Conservation (phyloP, 176 grass and related monocot species). For the Aegilops bicornis region DNA sequence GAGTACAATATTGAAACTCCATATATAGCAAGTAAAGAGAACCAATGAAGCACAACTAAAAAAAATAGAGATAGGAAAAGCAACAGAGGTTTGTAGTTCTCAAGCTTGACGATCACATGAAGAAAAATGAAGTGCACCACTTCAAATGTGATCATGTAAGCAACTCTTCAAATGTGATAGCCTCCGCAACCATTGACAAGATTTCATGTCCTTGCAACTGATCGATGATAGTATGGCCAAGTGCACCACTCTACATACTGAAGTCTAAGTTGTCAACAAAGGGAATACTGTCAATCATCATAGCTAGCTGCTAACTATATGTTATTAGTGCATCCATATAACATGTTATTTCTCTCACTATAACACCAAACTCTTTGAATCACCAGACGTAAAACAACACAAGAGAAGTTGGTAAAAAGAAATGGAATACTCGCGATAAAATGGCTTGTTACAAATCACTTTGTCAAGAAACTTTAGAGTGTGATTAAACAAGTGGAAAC, state of each 20-base stretch:
- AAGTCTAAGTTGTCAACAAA: slow-evolving; percentile 94
- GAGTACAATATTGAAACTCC: too few relatives aligned
- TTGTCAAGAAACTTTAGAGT: not conserved
- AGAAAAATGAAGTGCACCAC: too few relatives aligned
- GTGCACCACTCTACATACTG: slow-evolving; percentile 96
- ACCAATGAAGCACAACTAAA: too few relatives aligned
- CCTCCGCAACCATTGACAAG: slow-evolving; percentile 83
- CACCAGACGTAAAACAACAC: slow-evolving; percentile 67
- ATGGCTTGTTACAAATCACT: not conserved
- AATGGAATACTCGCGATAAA: not conserved
- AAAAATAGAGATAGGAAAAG: too few relatives aligned
- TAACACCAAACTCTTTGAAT: slow-evolving; percentile 92
- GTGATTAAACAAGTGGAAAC: not conserved
- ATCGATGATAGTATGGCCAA: slow-evolving; percentile 95
- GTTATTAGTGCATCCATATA: slow-evolving; percentile 99
- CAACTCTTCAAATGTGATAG: slow-evolving; percentile 90
- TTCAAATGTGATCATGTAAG: not conserved
- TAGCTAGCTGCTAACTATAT: slow-evolving; percentile 95
- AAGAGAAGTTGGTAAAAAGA: slow-evolving; percentile 24
- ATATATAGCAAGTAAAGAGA: too few relatives aligned
- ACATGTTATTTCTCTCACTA: slow-evolving; percentile 87
- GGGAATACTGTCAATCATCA: slow-evolving; percentile 94
- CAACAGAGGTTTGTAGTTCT: too few relatives aligned
- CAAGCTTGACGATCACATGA: too few relatives aligned
- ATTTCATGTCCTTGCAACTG: slow-evolving; percentile 85